Evolutionary conservation across 257 asterid genomes (phyloP), one percentile per base, ranked within the genome.

Genomic region (Solanum rostratum): DNA sequence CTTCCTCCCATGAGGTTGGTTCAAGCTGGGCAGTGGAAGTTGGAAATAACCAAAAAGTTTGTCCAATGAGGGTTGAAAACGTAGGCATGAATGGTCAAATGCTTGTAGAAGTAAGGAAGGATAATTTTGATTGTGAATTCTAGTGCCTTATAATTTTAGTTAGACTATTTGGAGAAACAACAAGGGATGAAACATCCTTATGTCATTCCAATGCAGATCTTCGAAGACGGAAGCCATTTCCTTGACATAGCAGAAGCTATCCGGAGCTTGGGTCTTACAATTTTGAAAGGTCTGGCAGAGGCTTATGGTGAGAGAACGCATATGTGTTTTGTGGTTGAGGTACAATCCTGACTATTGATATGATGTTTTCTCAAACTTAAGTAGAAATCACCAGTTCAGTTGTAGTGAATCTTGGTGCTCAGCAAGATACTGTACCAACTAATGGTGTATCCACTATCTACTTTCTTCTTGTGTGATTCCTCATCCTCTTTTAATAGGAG

Each of bases 11-110:
- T 59, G 97, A 95, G 85, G 96, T 91, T 88, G 98, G 98, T 80
- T 97, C 99, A 45, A 97, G 97, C 92, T 97, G 99, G 99, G 98
- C 99, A 18, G 93, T 97, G 89, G 99, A 97, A 92, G 95, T 95
- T 86, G 99, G 99, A 81, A 94, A 87, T 86, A 85, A 89, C 90
- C 89, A 88, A 79, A 92, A 94, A 90, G 91, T 88, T 68, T 95
- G 94, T 89, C 98, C 98, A 4, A 97, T 97, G 87, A 90, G 92
- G 11, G 98, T 97, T 81, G 99, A 97, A 89, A 97, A 97, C 83
- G 85, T 93, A 73, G 91, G 92, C 87, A 88, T 90, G 95, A 91
- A 90, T 73, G 98, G 99, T 50, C 97, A 92, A 88, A 92, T 97
- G 96, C 90, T 95, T 86, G 93, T 97, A 65, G 97, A 97, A 98